Evolutionary conservation across 1,284 basidiomycete species (phyloP).

Genomic region (Peniophora sp.): DNA sequence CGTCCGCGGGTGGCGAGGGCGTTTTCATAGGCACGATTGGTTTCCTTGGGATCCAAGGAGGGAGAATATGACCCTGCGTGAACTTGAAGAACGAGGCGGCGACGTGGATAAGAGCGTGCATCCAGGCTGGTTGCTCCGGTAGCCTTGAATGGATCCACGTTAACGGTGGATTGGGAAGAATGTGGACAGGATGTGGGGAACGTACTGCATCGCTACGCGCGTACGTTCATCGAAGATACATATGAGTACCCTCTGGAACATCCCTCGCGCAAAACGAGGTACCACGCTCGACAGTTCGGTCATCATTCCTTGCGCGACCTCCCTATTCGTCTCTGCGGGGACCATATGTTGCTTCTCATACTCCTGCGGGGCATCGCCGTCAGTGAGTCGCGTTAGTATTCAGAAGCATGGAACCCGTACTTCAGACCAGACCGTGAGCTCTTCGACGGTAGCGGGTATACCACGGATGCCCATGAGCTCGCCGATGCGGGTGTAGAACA

Average conservation of each 20-base stretch:
- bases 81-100: not conserved
- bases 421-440: constrained; percentile 25
- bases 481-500: constrained; percentile 35
- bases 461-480: constrained; percentile 31
- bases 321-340: constrained; percentile 28
- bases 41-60: not conserved
- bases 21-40: not conserved
- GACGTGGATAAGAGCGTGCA: not conserved
- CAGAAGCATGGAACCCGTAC: not conserved
- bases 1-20: not conserved
- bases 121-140: constrained; percentile 1
- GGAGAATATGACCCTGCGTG: not conserved
- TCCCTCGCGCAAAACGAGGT: constrained; percentile 28
- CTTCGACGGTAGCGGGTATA: constrained; percentile 32
- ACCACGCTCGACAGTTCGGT: constrained; percentile 29
- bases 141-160: not conserved
- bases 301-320: constrained; percentile 26
- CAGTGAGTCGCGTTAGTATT: constrained; percentile 8
- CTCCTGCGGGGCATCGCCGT: constrained; percentile 15
- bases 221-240: constrained; percentile 32
- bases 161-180: not conserved
- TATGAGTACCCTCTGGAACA: constrained; percentile 22
- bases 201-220: constrained; percentile 36
- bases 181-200: constrained; percentile 4
- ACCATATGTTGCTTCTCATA: constrained; percentile 34